Evolutionary conservation across 2,329 filamentous ascomycete species (phyloP), one percentile per base, ranked within the genome.

Genomic region (Ceratocystis lukuohia): DNA sequence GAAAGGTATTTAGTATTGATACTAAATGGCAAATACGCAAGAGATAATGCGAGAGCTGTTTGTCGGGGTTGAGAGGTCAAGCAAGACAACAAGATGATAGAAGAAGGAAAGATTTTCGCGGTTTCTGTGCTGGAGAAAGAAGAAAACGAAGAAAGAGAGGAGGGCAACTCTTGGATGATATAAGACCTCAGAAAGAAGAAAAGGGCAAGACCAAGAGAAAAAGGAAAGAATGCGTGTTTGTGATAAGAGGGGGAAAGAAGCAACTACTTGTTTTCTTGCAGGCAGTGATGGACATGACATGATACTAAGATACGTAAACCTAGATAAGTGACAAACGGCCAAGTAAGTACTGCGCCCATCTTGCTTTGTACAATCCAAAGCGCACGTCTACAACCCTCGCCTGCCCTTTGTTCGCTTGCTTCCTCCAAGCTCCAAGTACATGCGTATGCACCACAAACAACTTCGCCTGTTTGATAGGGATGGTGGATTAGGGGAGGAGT

Each of bases 171-270:
- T 48, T 7, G 46, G 46, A n/a, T 48, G 17, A 22, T n/a, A 48
- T 50, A 10, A 50, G 48, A 22, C 6, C n/a, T 50, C 20, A n/a
- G 20, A 56, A 15, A 56, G 25, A 56, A 56, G 56, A 15, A 59
- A 30, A 37, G 22, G 20, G 53, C 28, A 50, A 25, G 48, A 53
- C 20, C 17, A 22, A 48, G 28, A n/a, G 28, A 37, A 37, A 59
- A 59, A 59, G 56, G 30, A 59, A 59, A 59, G 56, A 59, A 30
- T n/a, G 17, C 7, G 48, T 28, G 48, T 53, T 53, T 53, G 48
- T 53, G 22, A 53, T 28, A 53, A 53, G 48, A 53, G 22, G 48
- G n/a, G 33, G 28, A 59, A 37, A 59, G 56, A 59, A 59, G 56
- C 28, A 59, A 59, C 28, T 59, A n/a, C 56, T 25, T n/a, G 56